Percentiles rank a stretch among this genome's conserved stretches.
phyloP scores from a whole-genome alignment of 1,139 yeast genomes.

The Saccharomyces hybrid region DNA sequence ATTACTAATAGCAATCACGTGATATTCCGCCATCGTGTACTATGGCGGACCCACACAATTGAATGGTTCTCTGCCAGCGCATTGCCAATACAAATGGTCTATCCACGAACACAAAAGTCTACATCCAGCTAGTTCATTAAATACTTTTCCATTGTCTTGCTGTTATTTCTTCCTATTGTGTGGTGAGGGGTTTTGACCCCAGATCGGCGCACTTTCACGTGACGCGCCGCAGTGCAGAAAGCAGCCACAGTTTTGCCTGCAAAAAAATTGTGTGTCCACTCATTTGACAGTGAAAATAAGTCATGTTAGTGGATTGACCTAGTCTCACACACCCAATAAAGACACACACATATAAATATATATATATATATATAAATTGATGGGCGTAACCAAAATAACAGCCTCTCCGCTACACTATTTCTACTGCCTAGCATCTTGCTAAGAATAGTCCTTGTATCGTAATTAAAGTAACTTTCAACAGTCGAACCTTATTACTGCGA shows the following conservation, averaged over 20 bases:
- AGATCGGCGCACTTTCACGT: not conserved
- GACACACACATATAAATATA: not conserved
- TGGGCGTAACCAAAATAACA: not conserved
- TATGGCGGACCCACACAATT: too few species aligned
- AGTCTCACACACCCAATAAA: not conserved
- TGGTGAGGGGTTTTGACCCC: not conserved
- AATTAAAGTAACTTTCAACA: too few species aligned
- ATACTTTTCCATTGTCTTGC: not conserved
- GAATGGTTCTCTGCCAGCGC: too few species aligned
- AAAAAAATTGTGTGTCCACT: not conserved
- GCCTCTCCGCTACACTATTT: too few species aligned
- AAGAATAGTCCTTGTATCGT: too few species aligned
- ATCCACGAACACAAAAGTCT: too few species aligned
- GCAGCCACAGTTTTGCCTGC: not conserved
- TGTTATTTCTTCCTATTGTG: not conserved
- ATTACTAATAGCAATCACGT: too few species aligned
- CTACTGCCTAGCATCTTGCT: too few species aligned
- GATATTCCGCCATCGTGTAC: too few species aligned
- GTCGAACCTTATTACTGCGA: not conserved
- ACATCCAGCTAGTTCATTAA: not conserved
- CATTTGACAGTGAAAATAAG: not conserved
- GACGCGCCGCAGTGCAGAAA: not conserved
- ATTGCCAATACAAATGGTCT: too few species aligned
- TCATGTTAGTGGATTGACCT: not conserved
- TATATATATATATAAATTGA: not conserved